These are phyloP conservation scores for Ceratobasidium sp. DNA, from an alignment of 1,284 basidiomycete species.

Conservation along the genomic window DNA sequence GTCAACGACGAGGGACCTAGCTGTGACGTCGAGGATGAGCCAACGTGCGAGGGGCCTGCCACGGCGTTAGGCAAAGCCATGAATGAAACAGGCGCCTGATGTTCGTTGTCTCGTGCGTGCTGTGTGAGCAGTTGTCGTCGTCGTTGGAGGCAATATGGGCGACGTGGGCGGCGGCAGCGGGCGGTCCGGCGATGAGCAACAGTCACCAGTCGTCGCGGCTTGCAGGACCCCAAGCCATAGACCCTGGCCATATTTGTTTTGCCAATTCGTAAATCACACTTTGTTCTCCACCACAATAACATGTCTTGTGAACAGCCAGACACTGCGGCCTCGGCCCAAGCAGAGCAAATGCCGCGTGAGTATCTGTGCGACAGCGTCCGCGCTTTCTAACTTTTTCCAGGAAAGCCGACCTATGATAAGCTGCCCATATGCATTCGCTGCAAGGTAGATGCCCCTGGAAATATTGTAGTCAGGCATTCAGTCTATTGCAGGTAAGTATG, in stretches of 20 bases:
- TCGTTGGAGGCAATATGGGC: background rate
- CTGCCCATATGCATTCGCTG: slow-evolving; percentile 74
- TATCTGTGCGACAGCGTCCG: background rate
- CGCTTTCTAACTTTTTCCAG: slow-evolving; percentile 53
- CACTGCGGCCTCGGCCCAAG: slow-evolving; percentile 12
- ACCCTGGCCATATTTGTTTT: slow-evolving; percentile 32
- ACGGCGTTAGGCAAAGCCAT: slow-evolving; percentile 35
- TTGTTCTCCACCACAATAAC: slow-evolving; percentile 7
- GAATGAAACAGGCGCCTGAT: no score
- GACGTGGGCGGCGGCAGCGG: background rate
- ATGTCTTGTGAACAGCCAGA: slow-evolving; percentile 48
- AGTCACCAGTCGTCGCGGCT: slow-evolving; percentile 26
- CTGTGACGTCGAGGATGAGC: background rate
- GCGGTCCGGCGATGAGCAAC: slow-evolving; percentile 22
- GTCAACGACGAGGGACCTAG: background rate
- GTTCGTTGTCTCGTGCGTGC: background rate
- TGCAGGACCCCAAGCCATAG: slow-evolving; percentile 20
- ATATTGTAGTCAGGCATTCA: slow-evolving; percentile 77
- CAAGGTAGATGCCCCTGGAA: slow-evolving; percentile 67
- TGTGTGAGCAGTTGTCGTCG: background rate
- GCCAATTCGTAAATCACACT: slow-evolving; percentile 30
- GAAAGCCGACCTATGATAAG: slow-evolving; percentile 70
- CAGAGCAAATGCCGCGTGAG: slow-evolving; percentile 47
- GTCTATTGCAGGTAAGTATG: slow-evolving; percentile 80
- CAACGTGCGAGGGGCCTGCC: slow-evolving; percentile 34